A percentile compares a stretch with the other conserved stretches of the same genome.
Evolutionary conservation across 139 green algal species (phyloP).

Genomic region (Chlamydomonas schloesseri): DNA sequence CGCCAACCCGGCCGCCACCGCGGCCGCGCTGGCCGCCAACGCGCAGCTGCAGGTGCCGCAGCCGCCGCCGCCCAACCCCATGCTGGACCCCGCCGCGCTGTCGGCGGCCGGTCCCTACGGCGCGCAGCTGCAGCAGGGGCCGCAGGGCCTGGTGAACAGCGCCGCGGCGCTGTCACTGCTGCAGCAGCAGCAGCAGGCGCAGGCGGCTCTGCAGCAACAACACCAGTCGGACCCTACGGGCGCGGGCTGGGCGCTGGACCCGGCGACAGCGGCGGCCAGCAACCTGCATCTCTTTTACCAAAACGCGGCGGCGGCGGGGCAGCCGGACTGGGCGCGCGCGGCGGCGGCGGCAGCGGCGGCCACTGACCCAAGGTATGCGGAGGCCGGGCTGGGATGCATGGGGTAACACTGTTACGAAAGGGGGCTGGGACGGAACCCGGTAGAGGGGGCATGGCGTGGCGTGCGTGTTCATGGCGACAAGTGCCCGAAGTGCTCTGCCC

Average conservation of each 20-base stretch:
- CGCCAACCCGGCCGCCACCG: constrained; percentile 13
- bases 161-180: constrained; percentile 23
- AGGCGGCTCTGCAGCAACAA: background rate
- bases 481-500: background rate
- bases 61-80: background rate
- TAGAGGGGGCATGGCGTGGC: too few relatives aligned
- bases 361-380: constrained; percentile 8
- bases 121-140: background rate
- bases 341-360: constrained; percentile 6
- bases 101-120: constrained; percentile 4
- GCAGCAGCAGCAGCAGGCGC: constrained; percentile 34
- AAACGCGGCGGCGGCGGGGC: background rate
- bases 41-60: constrained; percentile 34
- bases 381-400: background rate
- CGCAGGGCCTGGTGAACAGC: background rate
- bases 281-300: constrained; percentile 40
- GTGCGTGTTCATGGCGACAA: background rate
- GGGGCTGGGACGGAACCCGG: background rate
- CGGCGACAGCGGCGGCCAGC: background rate
- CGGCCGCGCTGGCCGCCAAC: constrained; percentile 21
- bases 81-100: constrained; percentile 30
- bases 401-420: background rate
- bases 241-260: constrained; percentile 5
- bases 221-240: background rate
- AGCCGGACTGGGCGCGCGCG: constrained; percentile 14